Conservation (phyloP, 768 basidiomycete genomes). For the Clavulina sp. region DNA sequence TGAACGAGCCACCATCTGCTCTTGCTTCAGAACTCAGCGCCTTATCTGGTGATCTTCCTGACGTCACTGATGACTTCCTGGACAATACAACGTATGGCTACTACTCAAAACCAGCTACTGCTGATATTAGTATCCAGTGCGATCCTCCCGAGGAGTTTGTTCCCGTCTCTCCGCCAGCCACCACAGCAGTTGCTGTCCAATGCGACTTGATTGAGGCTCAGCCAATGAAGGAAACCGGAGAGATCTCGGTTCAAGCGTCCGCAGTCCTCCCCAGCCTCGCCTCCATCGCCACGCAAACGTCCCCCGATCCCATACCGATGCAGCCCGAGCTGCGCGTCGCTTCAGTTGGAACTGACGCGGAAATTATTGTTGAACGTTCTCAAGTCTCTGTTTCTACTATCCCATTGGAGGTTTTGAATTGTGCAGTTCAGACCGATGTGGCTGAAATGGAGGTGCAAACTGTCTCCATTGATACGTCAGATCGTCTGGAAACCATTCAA, state of each 20-base stretch:
- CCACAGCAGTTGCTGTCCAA: neutral
- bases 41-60: conserved; percentile 12
- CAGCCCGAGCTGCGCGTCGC: too few relatives aligned
- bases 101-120: conserved; percentile 16
- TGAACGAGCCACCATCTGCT: neutral
- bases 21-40: neutral
- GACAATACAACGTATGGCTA: neutral
- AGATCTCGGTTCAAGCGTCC: neutral
- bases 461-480: conserved; percentile 7
- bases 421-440: too few relatives aligned
- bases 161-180: conserved; percentile 16
- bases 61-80: conserved; percentile 13
- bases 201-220: neutral
- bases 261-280: neutral
- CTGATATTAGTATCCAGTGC: conserved; percentile 31
- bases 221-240: neutral
- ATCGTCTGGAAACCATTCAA: neutral
- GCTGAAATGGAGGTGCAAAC: conserved; percentile 24
- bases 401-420: too few relatives aligned
- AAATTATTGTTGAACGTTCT: too few relatives aligned
- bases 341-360: too few relatives aligned
- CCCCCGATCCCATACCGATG: too few relatives aligned
- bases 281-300: neutral
- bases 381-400: too few relatives aligned
- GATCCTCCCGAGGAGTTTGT: conserved; percentile 23